Percentiles rank a stretch among this genome's conserved stretches.
These are phyloP conservation scores for Zychaea mexicana DNA, from an alignment of 371 early-diverging fungal genomes.

Conservation along the genomic window DNA sequence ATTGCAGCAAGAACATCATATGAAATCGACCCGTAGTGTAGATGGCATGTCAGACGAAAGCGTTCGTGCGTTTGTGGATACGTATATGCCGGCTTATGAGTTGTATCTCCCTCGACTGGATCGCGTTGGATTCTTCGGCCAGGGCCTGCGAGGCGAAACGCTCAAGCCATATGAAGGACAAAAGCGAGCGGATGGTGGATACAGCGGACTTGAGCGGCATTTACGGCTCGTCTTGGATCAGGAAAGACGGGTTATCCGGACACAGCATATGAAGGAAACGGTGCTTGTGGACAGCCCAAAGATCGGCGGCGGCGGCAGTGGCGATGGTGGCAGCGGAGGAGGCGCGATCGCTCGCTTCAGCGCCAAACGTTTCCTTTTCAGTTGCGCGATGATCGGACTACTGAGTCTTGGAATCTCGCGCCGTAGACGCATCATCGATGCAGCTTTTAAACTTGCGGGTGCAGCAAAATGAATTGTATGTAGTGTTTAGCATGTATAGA, in stretches of 20 bases:
- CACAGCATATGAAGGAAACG: conserved; percentile 18
- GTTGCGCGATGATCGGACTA: not conserved
- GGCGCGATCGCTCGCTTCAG: not conserved
- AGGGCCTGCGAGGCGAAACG: conserved; percentile 18
- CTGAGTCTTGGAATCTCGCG: not conserved
- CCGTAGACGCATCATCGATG: not conserved
- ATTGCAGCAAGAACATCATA: conserved; percentile 79
- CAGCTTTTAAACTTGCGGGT: not conserved
- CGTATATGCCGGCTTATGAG: conserved; percentile 91
- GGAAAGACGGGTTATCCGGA: conserved; percentile 28
- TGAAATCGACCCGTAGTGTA: conserved; percentile 47
- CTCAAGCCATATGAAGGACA: conserved; percentile 37
- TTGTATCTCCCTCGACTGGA: conserved; percentile 66
- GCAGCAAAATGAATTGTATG: not conserved
- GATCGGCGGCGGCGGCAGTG: not conserved
- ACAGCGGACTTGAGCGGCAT: conserved; percentile 32
- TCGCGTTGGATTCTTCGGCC: conserved; percentile 55
- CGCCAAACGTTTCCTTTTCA: not conserved
- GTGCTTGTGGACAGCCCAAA: not conserved
- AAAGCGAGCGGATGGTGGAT: conserved; percentile 31
- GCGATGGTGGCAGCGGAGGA: not conserved
- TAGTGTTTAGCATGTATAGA: not conserved
- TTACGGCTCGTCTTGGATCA: conserved; percentile 33
- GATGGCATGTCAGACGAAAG: conserved; percentile 67
- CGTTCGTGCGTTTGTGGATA: conserved; percentile 82